Percentiles rank a stretch among this genome's conserved stretches.
These are phyloP conservation scores for Ophiostoma montium DNA, from an alignment of 2,329 filamentous ascomycete species.

Conservation along the genomic window DNA sequence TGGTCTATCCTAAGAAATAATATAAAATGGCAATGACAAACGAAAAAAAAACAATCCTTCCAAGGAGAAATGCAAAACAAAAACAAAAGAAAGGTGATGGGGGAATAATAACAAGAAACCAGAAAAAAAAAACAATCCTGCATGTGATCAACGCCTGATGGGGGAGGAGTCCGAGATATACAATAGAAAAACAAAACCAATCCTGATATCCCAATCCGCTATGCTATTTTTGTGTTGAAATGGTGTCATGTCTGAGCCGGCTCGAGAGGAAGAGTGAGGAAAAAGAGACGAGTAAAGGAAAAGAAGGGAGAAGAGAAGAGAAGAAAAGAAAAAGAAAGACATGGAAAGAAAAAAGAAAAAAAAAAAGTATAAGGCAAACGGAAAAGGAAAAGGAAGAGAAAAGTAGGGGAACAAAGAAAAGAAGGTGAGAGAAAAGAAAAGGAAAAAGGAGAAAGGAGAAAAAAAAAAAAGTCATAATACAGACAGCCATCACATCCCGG, in stretches of 20 bases:
- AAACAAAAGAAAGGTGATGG: conserved; percentile 3
- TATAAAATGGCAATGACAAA: not conserved
- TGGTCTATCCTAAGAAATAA: not conserved
- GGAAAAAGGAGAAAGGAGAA: not conserved
- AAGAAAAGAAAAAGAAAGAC: not conserved
- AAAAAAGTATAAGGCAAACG: not conserved
- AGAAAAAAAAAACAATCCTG: not conserved
- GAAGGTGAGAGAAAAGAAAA: not conserved
- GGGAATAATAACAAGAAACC: not conserved
- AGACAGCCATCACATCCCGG: not conserved
- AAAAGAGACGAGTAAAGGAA: not conserved
- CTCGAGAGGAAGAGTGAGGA: not conserved
- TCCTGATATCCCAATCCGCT: not conserved
- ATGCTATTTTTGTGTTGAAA: conserved; percentile 5
- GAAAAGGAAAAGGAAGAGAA: not conserved
- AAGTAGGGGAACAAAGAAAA: not conserved
- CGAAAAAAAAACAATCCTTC: conserved; percentile 4
- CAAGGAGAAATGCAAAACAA: not conserved
- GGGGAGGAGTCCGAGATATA: not conserved
- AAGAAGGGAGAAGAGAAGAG: not conserved
- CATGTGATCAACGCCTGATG: not conserved
- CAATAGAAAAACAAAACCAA: conserved; percentile 8
- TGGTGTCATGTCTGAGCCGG: conserved; percentile 4
- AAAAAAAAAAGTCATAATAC: not conserved
- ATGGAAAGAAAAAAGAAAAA: not conserved